Base-by-base conservation (phyloP, 177 flowering plant species). In the Vitis hybrid region DNA sequence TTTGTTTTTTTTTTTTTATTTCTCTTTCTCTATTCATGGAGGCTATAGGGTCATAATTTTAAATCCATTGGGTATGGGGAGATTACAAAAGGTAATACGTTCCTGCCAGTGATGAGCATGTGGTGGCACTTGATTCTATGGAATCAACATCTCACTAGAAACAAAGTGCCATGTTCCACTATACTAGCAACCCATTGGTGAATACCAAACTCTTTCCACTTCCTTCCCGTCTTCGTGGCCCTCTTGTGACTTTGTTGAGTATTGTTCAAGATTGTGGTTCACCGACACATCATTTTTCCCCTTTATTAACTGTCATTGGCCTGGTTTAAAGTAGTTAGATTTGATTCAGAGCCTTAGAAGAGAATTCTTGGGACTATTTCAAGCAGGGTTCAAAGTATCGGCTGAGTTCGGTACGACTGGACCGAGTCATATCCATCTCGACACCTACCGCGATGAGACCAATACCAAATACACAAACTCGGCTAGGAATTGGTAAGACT, bases 201-300 rank as follows among this genome's bases (percentile, higher is more conserved):
- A 94, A 78, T 94, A 86, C 82, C 86, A 89, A 56, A 70, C 74
- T 60, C 86, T 94, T 12, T 81, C 92, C 16, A 70, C 70, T 27
- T 91, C 96, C 24, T 81, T 87, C 74, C 94, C 92, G 4, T 94
- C 88, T 75, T 86, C 91, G 0, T 92, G 97, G 99, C 97, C 97
- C 9, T 62, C 89, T 0, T 85, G 82, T 3, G 91, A 86, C 50
- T 18, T 81, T 0, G 76, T 78, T 9, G 85, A 81, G 64, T 91
- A 79, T 75, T 74, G 70, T 64, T 78, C 86, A 6, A 79, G 92
- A 19, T 68, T 94, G 52, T 40, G 82, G 56, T 78, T 72, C 40
- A 76, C 89, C 3, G 97, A 96, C 5, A 79, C 78, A 19, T 80
- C 87, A 18, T 91, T 94, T 57, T 81, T 84, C 0, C 75, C 90